These are phyloP conservation scores for Phytophthora vignae DNA, from an alignment of 352 stramenopile species.

Conservation along the genomic window DNA sequence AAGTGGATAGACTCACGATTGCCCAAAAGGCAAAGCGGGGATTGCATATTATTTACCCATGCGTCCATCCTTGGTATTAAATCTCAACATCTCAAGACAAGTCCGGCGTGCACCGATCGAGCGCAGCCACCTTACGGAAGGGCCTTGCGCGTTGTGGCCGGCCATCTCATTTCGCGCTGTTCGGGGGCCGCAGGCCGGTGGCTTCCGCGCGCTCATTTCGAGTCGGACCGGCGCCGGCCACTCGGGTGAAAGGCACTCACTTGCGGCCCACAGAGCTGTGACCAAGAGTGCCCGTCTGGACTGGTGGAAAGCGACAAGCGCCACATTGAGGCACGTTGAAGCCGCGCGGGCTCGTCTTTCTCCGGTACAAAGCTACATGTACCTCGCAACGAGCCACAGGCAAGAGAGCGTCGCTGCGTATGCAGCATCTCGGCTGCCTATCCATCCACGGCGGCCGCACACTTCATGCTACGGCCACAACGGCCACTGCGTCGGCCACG, in stretches of 20 bases:
- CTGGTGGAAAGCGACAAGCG: slow-evolving; percentile 31
- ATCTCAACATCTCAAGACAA: slow-evolving; percentile 10
- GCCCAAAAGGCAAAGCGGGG: slow-evolving; percentile 9
- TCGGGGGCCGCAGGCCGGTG: background rate
- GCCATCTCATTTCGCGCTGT: background rate
- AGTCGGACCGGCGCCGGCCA: slow-evolving; percentile 7
- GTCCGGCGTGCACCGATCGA: slow-evolving; percentile 16
- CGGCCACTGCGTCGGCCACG: background rate
- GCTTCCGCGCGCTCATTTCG: background rate
- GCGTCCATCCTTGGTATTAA: background rate
- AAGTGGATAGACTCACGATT: slow-evolving; percentile 26
- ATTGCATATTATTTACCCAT: slow-evolving; percentile 24
- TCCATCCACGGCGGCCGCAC: slow-evolving; percentile 11
- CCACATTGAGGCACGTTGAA: slow-evolving; percentile 34
- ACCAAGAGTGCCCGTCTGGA: slow-evolving; percentile 23
- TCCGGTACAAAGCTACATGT: slow-evolving; percentile 23
- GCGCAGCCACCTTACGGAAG: slow-evolving; percentile 17
- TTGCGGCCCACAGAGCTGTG: background rate
- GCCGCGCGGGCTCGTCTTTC: slow-evolving; percentile 26
- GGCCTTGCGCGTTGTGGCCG: background rate
- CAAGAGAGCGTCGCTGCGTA: slow-evolving; percentile 16
- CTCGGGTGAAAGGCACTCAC: slow-evolving; percentile 4
- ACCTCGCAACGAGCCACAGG: slow-evolving; percentile 14
- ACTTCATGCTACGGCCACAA: background rate
- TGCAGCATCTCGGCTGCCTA: slow-evolving; percentile 14